Conservation (phyloP, 1,284 basidiomycete genomes). For the Austroboletus olivaceoglutinosus region DNA sequence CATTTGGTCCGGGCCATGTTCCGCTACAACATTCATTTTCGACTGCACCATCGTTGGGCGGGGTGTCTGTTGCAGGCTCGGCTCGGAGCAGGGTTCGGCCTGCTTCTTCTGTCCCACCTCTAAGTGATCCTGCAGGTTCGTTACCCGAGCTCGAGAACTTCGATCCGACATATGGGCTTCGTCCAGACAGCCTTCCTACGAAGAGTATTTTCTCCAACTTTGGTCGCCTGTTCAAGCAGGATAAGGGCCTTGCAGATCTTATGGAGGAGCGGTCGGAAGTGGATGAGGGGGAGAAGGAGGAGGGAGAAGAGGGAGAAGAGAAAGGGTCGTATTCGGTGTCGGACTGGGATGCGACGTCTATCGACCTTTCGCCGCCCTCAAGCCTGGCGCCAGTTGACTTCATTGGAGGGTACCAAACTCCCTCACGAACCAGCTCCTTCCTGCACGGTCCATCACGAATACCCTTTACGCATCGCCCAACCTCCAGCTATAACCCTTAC, state of each 20-base stretch:
- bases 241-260: slow-evolving; percentile 76
- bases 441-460: slow-evolving; percentile 7
- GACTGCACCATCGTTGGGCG: slow-evolving; percentile 25
- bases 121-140: slow-evolving; percentile 46
- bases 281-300: slow-evolving; percentile 43
- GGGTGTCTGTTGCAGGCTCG: slow-evolving; percentile 38
- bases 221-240: slow-evolving; percentile 64
- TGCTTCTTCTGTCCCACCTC: slow-evolving; percentile 20
- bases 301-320: slow-evolving; percentile 48
- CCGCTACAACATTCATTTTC: slow-evolving; percentile 11
- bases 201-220: slow-evolving; percentile 73
- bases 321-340: slow-evolving; percentile 58
- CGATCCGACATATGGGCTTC: slow-evolving; percentile 97
- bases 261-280: slow-evolving; percentile 60
- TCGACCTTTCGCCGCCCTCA: slow-evolving; percentile 37
- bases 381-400: slow-evolving; percentile 31
- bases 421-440: slow-evolving; percentile 14
- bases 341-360: slow-evolving; percentile 62
- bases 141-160: slow-evolving; percentile 83
- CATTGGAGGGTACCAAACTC: slow-evolving; percentile 58
- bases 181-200: slow-evolving; percentile 81
- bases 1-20: slow-evolving; percentile 8
- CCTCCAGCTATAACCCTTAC: slow-evolving; percentile 29
- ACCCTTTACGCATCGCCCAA: slow-evolving; percentile 19
- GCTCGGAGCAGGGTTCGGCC: slow-evolving; percentile 24